Evolutionary conservation across 169 alveolate species (phyloP), one percentile per base, ranked within the genome.

Genomic region (Cryptosporidium sp.): DNA sequence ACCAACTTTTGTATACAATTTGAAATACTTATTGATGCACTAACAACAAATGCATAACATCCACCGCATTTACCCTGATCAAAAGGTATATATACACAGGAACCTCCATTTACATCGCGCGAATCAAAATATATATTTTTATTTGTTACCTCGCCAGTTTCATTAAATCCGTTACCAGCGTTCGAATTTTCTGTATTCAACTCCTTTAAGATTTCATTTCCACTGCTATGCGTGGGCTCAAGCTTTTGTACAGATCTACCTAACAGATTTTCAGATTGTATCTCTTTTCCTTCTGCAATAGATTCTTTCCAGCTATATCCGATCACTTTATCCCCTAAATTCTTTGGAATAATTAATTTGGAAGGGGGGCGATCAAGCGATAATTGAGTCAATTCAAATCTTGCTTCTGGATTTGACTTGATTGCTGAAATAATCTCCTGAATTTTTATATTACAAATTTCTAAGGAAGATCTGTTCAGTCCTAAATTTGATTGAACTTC

Each of bases 1-100:
- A 23, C 44, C 48, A 23, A 23, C 23, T 60, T 67, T 60, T 80
- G 89, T 12, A 80, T 37, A 45, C 89, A 80, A 14, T 60, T 80
- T 37, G 89, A 60, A 61, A 65, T 80, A 33, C 68, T 61, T 16
- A 80, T 26, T n/a, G 89, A 62, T 0, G 89, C 56, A 26, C 60
- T 65, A 18, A 65, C 89, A 10, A 80, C 89, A 45, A 80, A 80
- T 18, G 89, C 89, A 62, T 80, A 80, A 26, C 89, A 80, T 23
- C 80, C 89, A 4, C 89, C 89, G 6, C 89, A 80, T 1, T 58
- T 44, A 7, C 89, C 89, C 8, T 80, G 89, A 60, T 80, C 75
- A 42, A 33, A 80, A 3, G 89, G 89, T 60, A 65, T 29, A 21
- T 80, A 80, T n/a, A 80, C 89, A 62, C 89, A 80, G 2, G 89